Conservation (phyloP, 1,284 basidiomycete genomes). For the Malassezia sp. region DNA sequence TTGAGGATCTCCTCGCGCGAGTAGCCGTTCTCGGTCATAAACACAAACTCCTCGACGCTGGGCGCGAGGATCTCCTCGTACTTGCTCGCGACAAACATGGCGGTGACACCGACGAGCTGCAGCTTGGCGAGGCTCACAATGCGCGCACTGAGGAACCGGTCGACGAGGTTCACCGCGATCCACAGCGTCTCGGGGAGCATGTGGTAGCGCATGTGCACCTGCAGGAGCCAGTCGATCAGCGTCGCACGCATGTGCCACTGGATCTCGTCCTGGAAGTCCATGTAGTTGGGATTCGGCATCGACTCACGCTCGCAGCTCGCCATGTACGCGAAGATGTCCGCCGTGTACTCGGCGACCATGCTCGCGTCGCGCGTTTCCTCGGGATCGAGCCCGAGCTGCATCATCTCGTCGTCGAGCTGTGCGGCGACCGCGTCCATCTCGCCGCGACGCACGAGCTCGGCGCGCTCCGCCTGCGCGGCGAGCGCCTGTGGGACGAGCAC, state of each 20-base stretch:
- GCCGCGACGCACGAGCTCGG: slow-evolving; percentile 27
- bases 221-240: slow-evolving; percentile 53
- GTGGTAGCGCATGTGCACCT: slow-evolving; percentile 58
- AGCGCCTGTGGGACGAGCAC: slow-evolving; percentile 30
- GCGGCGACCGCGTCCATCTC: slow-evolving; percentile 31
- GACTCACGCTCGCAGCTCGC: slow-evolving; percentile 57
- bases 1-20: slow-evolving; percentile 76
- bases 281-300: slow-evolving; percentile 89
- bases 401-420: slow-evolving; percentile 40
- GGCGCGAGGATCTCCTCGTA: slow-evolving; percentile 49
- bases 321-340: slow-evolving; percentile 98
- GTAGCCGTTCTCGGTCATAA: slow-evolving; percentile 79
- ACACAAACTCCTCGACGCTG: slow-evolving; percentile 47
- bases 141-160: slow-evolving; percentile 56
- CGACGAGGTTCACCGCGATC: slow-evolving; percentile 59
- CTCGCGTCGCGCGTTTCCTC: slow-evolving; percentile 75
- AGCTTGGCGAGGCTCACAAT: slow-evolving; percentile 57
- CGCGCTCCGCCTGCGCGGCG: slow-evolving; percentile 27
- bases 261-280: slow-evolving; percentile 86
- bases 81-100: slow-evolving; percentile 59
- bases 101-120: slow-evolving; percentile 57
- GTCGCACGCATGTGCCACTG: slow-evolving; percentile 57
- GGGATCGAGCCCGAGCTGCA: slow-evolving; percentile 40
- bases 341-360: slow-evolving; percentile 96
- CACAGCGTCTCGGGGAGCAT: slow-evolving; percentile 60